Base-by-base conservation (phyloP, 768 basidiomycete genomes). In the Pulveroboletus sp. region DNA sequence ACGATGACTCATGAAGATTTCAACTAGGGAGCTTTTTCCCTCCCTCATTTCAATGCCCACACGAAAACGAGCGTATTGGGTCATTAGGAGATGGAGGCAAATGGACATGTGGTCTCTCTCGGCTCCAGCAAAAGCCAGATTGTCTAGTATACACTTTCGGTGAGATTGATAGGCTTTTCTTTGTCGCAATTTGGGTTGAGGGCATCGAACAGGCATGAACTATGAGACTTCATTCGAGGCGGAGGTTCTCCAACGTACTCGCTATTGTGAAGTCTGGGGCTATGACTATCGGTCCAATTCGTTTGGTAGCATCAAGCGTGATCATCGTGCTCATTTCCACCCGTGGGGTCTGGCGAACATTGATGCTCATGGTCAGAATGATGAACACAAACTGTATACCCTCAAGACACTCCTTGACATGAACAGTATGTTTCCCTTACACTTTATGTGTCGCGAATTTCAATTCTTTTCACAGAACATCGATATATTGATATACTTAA, bases 81-180 rank as follows among this genome's bases (percentile, higher is more conserved):
- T 71, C 74, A 13, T 65, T 85, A 9, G 82, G 82, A 16, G 83
- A 85, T 59, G 83, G 84, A 13, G 83, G 85, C 13, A 86, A 85
- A 66, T 86, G 81, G 80, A 72, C 82, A 14, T 85, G 85, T 57
- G 85, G 85, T 2, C 59, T 85, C 22, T 78, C 78, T 20, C 72
- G 77, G 4, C 65, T 85, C 6, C 68, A 69, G 45, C 68, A 76
- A 43, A 83, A 83, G 63, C 65, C 64, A 19, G 70, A 79, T 40
- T 84, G 83, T 57, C 63, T 83, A 40, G 67, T 86, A 45, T 86
- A 85, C 54, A 80, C 81, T 3, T 73, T 85, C 45, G 83, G 82
- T 81, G 58, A 56, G 59, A 41, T 36, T 36, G 6, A 47, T 32
- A 14, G 2, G 19, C 1, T 30, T 36, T 24, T 37, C 34, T 20